phyloP scores from a whole-genome alignment of 192 early-diverging fungal genomes.

The Nowakowskiella sp. region DNA sequence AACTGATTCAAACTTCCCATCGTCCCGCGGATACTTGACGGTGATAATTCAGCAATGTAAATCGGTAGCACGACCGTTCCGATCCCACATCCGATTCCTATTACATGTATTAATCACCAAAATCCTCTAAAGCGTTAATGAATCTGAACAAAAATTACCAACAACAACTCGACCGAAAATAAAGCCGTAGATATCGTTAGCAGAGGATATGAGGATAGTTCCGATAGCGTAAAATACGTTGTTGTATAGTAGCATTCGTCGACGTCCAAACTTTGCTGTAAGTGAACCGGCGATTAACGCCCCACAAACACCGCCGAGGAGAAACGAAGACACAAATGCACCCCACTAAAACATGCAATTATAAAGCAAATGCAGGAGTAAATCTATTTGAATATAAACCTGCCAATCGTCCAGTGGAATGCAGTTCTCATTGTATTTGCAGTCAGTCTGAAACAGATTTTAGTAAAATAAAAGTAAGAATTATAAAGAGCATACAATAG shows the following conservation, averaged over 20 bases:
- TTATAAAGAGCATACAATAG: constrained; percentile 40
- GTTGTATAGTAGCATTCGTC: constrained; percentile 55
- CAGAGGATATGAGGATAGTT: constrained; percentile 52
- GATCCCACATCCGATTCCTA: constrained; percentile 73
- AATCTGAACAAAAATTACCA: too few species aligned
- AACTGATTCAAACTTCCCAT: constrained; percentile 82
- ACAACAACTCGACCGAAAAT: constrained; percentile 64
- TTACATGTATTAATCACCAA: too few species aligned
- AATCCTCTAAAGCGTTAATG: too few species aligned
- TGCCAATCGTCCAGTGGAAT: constrained; percentile 37
- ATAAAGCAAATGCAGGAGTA: not conserved
- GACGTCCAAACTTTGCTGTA: constrained; percentile 59
- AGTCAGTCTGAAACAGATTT: constrained; percentile 16
- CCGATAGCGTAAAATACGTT: constrained; percentile 58
- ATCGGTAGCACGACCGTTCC: constrained; percentile 70
- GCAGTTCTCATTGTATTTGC: constrained; percentile 16
- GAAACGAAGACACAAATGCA: constrained; percentile 33
- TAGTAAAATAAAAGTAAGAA: not conserved
- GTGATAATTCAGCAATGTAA: constrained; percentile 71
- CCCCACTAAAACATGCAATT: constrained; percentile 25
- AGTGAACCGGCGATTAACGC: constrained; percentile 69
- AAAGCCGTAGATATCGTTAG: constrained; percentile 40
- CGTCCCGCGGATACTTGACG: constrained; percentile 57
- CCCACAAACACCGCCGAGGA: constrained; percentile 62
- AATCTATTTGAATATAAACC: constrained; percentile 13